Conservation (phyloP, 1,284 basidiomycete genomes). For the Bjerkandera adusta region DNA sequence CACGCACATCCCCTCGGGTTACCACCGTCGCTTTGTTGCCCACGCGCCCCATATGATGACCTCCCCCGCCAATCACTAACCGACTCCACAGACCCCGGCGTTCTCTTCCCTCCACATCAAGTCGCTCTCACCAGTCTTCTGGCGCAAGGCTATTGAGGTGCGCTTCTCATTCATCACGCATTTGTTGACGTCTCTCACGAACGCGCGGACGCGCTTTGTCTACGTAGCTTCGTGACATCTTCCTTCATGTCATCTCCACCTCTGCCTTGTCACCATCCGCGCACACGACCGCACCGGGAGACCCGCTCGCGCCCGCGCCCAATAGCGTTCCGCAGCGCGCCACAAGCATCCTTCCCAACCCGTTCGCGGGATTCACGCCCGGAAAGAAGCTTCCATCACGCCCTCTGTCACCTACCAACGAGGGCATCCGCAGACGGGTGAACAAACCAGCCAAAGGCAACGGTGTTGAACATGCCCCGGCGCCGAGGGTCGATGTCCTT, state of each 20-base stretch:
- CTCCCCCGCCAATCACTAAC: too few species aligned
- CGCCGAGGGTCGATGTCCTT: conserved; percentile 50
- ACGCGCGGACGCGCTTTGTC: neutral
- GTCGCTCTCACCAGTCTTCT: conserved; percentile 60
- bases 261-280: conserved; percentile 9
- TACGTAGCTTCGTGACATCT: conserved; percentile 45
- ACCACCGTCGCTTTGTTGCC: too few species aligned
- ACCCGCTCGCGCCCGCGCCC: conserved; percentile 7
- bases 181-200: too few species aligned
- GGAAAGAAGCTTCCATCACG: conserved; percentile 23
- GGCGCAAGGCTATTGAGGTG: conserved; percentile 58
- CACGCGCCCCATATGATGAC: too few species aligned
- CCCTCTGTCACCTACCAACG: too few species aligned
- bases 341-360: conserved; percentile 21
- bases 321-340: neutral
- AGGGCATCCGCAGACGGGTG: neutral
- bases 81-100: conserved; percentile 50
- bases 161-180: too few species aligned
- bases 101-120: conserved; percentile 57
- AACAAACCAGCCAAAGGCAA: neutral
- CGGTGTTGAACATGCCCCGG: conserved; percentile 7
- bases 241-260: conserved; percentile 31
- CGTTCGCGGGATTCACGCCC: conserved; percentile 25
- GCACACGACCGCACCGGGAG: conserved; percentile 9
- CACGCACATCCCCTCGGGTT: too few species aligned